Percentiles rank a stretch among this genome's conserved stretches.
These are phyloP conservation scores for Cryptococcus sp. DNA, from an alignment of 1,284 basidiomycete genomes.

Conservation along the genomic window DNA sequence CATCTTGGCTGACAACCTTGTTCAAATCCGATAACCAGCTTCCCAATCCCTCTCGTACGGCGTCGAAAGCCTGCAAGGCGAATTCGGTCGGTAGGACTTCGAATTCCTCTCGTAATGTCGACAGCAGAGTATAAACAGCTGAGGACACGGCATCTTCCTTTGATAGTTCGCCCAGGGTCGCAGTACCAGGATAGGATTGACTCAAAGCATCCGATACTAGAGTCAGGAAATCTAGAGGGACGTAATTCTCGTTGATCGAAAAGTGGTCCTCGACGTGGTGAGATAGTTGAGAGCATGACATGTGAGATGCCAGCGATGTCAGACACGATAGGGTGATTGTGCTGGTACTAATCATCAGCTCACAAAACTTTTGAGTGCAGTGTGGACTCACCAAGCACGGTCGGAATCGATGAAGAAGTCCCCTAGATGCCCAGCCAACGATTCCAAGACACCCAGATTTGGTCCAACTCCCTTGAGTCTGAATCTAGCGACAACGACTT, in stretches of 20 bases:
- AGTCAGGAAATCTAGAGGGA: slow-evolving; percentile 36
- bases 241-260: slow-evolving; percentile 34
- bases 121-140: slow-evolving; percentile 21
- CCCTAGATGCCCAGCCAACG: slow-evolving; percentile 33
- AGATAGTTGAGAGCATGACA: slow-evolving; percentile 12
- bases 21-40: slow-evolving; percentile 7
- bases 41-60: slow-evolving; percentile 5
- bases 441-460: slow-evolving; percentile 41
- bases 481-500: slow-evolving; percentile 32
- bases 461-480: slow-evolving; percentile 33
- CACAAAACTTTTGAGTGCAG: not conserved
- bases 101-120: slow-evolving; percentile 10
- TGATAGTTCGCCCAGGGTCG: slow-evolving; percentile 1
- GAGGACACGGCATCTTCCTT: slow-evolving; percentile 13
- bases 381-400: slow-evolving; percentile 18
- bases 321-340: slow-evolving; percentile 39
- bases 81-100: slow-evolving; percentile 12
- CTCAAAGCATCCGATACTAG: slow-evolving; percentile 25
- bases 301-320: slow-evolving; percentile 21
- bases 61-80: slow-evolving; percentile 13
- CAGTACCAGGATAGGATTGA: slow-evolving; percentile 20
- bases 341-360: slow-evolving; percentile 18
- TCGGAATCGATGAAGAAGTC: slow-evolving; percentile 24
- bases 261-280: slow-evolving; percentile 11
- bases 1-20: not conserved